Evolutionary conservation across 169 alveolate species (phyloP), one percentile per base, ranked within the genome.

Genomic region (Plasmodium reichenowi): DNA sequence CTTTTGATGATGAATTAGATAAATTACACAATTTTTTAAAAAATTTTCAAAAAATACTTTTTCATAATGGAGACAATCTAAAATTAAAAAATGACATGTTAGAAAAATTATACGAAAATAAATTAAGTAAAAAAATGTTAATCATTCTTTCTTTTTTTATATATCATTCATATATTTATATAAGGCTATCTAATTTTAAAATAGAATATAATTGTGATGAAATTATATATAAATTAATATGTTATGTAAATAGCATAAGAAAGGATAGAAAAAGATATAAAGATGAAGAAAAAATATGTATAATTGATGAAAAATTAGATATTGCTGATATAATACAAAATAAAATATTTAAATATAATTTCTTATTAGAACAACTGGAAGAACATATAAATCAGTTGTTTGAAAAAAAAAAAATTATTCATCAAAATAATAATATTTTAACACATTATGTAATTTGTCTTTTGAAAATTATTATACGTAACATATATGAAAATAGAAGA

Each of bases 321-420:
- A 20, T 63, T 60, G 88, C 88, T 15, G 48, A 75, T 63, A 43
- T 62, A 20, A 75, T 75, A 29, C 88, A 75, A 75, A 75, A 75
- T 22, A 26, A 63, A 75, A 75, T 75, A 75, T 45, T 22, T 13
- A 75, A 56, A 15, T 75, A 75, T 48, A 75, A 62, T 56, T 12
- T 43, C 43, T 24, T 60, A 29, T 15, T 75, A 62, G 9, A 38
- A 10, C 20, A 20, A 12, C 62, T 62, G 2, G 88, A 75, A 60
- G 62, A 63, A 45, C 47, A 75, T 17, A 75, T 75, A 47, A 75
- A 43, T 20, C 60, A 75, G 6, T 62, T 75, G 26, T 75, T 62
- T 56, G 45, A 67, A 52, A 75, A 43, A 60, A 75, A 75, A 62
- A 75, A 75, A 62, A 29, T 62, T 47, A 47, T 75, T 13, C 13